phyloP scores from a whole-genome alignment of 345 rosid genomes.

The Populus simonii region DNA sequence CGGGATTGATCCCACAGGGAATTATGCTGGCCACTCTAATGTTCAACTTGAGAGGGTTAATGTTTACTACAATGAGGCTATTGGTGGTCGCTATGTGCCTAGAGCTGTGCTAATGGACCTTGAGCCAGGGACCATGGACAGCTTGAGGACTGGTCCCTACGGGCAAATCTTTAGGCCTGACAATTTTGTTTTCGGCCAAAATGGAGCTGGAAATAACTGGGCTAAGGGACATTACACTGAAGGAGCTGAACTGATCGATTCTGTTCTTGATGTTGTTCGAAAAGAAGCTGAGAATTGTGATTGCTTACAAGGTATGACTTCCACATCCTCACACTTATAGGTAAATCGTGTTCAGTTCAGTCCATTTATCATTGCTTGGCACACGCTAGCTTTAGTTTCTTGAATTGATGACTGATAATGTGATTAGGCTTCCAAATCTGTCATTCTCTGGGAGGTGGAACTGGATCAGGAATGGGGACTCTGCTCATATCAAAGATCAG shows the following conservation, averaged over 20 bases:
- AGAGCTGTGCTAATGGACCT: constrained; percentile 57
- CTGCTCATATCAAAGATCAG: constrained; percentile 57
- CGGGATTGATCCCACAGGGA: constrained; percentile 48
- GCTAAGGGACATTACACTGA: constrained; percentile 66
- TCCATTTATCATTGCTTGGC: neutral
- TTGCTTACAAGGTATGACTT: constrained; percentile 49
- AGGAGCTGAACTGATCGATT: constrained; percentile 59
- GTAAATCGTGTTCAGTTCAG: neutral
- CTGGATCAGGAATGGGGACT: constrained; percentile 66
- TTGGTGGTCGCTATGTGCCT: constrained; percentile 55
- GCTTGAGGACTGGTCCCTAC: constrained; percentile 47
- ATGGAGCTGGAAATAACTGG: constrained; percentile 68
- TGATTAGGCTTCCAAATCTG: constrained; percentile 54
- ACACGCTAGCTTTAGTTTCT: neutral
- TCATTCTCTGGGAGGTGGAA: constrained; percentile 62
- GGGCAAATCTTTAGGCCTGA: constrained; percentile 66
- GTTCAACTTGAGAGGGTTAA: constrained; percentile 58
- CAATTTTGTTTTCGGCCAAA: constrained; percentile 58
- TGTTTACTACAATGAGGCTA: constrained; percentile 59
- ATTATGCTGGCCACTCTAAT: constrained; percentile 37
- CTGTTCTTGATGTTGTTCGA: constrained; percentile 56
- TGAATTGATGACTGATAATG: neutral
- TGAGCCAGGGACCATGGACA: constrained; percentile 67
- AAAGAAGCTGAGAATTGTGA: constrained; percentile 65
- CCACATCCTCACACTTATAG: neutral